A percentile compares a stretch with the other conserved stretches of the same genome.
Evolutionary conservation across 164 flowering plant species (phyloP).

Genomic region (Buxus sempervirens): DNA sequence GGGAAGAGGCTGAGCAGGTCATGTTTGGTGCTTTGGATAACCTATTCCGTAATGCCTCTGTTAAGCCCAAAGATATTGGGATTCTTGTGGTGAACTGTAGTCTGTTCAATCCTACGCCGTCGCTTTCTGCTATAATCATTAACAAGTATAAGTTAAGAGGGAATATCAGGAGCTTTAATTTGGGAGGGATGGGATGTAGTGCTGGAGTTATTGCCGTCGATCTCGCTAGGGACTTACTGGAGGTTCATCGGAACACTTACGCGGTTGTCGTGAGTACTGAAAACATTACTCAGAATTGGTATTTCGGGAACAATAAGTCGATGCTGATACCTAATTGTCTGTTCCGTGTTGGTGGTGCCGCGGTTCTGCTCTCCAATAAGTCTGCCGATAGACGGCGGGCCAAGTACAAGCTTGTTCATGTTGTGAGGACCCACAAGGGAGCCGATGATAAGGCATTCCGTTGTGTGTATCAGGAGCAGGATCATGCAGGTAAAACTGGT

Average conservation of each 20-base stretch:
- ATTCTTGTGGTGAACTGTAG: conserved; percentile 79
- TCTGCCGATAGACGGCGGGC: conserved; percentile 41
- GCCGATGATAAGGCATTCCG: conserved; percentile 67
- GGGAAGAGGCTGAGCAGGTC: conserved; percentile 61
- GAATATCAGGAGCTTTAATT: conserved; percentile 54
- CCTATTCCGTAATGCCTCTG: conserved; percentile 38
- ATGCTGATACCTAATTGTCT: conserved; percentile 80
- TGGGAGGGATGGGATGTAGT: conserved; percentile 89
- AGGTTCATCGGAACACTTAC: conserved; percentile 61
- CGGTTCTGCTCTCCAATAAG: conserved; percentile 63
- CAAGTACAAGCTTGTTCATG: conserved; percentile 70
- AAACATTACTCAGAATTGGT: conserved; percentile 83
- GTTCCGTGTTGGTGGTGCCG: conserved; percentile 77
- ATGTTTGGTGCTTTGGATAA: conserved; percentile 77
- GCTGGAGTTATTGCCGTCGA: conserved; percentile 77
- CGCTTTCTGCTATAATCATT: conserved; percentile 73
- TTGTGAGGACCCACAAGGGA: conserved; percentile 71
- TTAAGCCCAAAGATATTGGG: conserved; percentile 71
- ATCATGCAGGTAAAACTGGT: conserved; percentile 58
- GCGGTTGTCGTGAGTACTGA: conserved; percentile 85
- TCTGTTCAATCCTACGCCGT: conserved; percentile 76
- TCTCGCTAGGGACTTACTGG: conserved; percentile 68
- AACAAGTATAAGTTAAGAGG: conserved; percentile 71
- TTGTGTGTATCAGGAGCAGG: conserved; percentile 82
- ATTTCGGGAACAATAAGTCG: conserved; percentile 71